phyloP scores from a whole-genome alignment of 495 filamentous ascomycete species.

The Penicillium paxilli region DNA sequence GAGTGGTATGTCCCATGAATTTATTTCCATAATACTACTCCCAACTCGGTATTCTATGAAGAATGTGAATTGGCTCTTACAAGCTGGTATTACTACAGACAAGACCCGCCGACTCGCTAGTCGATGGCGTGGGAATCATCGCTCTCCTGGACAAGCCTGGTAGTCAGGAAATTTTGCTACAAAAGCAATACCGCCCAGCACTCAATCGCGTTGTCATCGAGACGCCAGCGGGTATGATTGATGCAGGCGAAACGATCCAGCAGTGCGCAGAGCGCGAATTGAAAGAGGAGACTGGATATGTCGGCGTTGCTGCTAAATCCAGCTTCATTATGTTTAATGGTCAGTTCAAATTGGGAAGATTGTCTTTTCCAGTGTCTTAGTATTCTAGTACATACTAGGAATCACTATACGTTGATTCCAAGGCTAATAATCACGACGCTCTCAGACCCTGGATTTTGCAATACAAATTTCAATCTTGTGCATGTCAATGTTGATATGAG shows the following conservation, averaged over 20 bases:
- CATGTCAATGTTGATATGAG: constrained; percentile 78
- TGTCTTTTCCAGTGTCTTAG: too few relatives aligned
- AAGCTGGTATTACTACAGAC: constrained; percentile 42
- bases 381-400: too few relatives aligned
- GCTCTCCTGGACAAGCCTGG: constrained; percentile 69
- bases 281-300: constrained; percentile 83
- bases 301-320: constrained; percentile 59
- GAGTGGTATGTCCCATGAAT: constrained; percentile 32
- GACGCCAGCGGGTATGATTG: constrained; percentile 76
- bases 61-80: not conserved
- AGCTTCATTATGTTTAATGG: constrained; percentile 86
- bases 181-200: constrained; percentile 79
- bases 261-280: constrained; percentile 73
- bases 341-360: too few relatives aligned
- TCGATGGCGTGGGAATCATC: constrained; percentile 82
- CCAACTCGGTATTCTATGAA: too few relatives aligned
- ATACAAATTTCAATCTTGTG: constrained; percentile 82
- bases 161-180: constrained; percentile 67
- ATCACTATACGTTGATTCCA: too few relatives aligned
- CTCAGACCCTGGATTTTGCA: constrained; percentile 80
- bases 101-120: constrained; percentile 57
- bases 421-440: too few relatives aligned
- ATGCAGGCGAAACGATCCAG: constrained; percentile 69
- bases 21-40: not conserved
- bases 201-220: constrained; percentile 70